Conservation (phyloP, 2,329 filamentous ascomycete species). For the Aureobasidium sp. region DNA sequence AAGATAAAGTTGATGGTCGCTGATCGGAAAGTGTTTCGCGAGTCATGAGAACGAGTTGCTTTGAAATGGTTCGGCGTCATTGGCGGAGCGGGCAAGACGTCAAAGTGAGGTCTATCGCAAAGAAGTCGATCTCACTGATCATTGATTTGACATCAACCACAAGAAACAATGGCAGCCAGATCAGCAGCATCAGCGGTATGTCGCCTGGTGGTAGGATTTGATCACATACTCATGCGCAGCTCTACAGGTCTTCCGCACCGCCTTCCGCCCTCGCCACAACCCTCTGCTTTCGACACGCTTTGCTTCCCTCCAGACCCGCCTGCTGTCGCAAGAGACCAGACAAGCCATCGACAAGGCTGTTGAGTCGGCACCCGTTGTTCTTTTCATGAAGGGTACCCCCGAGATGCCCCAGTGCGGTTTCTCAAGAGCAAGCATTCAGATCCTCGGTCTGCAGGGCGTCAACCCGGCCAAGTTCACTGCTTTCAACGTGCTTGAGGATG, state of each 20-base stretch:
- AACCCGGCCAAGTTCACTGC: slow-evolving; percentile 91
- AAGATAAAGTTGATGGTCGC: not conserved
- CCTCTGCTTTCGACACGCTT: slow-evolving; percentile 38
- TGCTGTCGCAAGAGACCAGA: slow-evolving; percentile 73
- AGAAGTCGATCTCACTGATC: not conserved
- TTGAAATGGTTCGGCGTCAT: slow-evolving; percentile 15
- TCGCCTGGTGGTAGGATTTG: not conserved
- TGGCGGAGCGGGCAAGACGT: slow-evolving; percentile 1
- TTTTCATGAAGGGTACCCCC: slow-evolving; percentile 99
- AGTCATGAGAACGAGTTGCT: slow-evolving; percentile 6
- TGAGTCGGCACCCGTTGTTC: slow-evolving; percentile 77
- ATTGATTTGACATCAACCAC: not conserved
- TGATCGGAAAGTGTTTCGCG: not conserved
- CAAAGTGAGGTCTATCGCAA: not conserved
- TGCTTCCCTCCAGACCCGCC: slow-evolving; percentile 49
- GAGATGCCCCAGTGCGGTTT: slow-evolving; percentile 96
- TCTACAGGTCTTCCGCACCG: slow-evolving; percentile 40
- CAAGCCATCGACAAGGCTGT: slow-evolving; percentile 88
- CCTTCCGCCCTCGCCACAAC: slow-evolving; percentile 36
- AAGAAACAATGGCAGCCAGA: slow-evolving; percentile 15
- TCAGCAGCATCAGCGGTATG: slow-evolving; percentile 17
- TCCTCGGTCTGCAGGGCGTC: slow-evolving; percentile 88
- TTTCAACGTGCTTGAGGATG: slow-evolving; percentile 92
- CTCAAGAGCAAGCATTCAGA: slow-evolving; percentile 89
- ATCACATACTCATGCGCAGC: not conserved